Evolutionary conservation across 1,284 basidiomycete species (phyloP).

Genomic region (Cutaneotrichosporon cutaneum): DNA sequence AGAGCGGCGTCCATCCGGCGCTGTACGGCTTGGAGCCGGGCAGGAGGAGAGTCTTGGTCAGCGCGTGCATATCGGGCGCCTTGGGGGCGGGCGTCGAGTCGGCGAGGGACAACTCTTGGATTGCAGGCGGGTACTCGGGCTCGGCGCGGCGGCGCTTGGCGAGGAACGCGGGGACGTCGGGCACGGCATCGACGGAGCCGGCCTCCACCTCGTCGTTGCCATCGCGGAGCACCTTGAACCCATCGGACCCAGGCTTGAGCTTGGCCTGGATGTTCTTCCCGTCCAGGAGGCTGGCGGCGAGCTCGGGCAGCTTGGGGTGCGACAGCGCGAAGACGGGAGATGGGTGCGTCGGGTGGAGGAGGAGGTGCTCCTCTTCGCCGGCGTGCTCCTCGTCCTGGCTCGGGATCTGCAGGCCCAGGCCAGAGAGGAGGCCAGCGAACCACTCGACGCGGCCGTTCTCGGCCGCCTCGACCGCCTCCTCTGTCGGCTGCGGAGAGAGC

Average conservation of each 20-base stretch:
- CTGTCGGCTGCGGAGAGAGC: slow-evolving; percentile 29
- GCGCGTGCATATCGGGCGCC: slow-evolving; percentile 47
- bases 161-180: slow-evolving; percentile 49
- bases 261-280: slow-evolving; percentile 29
- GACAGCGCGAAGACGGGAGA: slow-evolving; percentile 49
- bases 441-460: slow-evolving; percentile 49
- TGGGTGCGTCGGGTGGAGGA: slow-evolving; percentile 51
- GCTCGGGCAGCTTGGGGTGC: slow-evolving; percentile 41
- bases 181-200: slow-evolving; percentile 53
- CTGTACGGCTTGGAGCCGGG: slow-evolving; percentile 37
- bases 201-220: slow-evolving; percentile 67
- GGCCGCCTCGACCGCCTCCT: slow-evolving; percentile 38
- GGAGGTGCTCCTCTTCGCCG: slow-evolving; percentile 39
- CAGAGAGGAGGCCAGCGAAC: slow-evolving; percentile 37
- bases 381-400: slow-evolving; percentile 7
- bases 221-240: slow-evolving; percentile 57
- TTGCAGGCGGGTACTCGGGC: slow-evolving; percentile 40
- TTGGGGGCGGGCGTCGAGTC: slow-evolving; percentile 56
- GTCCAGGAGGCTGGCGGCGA: slow-evolving; percentile 22
- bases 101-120: slow-evolving; percentile 25
- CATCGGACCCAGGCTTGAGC: slow-evolving; percentile 34
- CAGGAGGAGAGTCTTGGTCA: slow-evolving; percentile 45
- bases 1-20: slow-evolving; percentile 53
- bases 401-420: slow-evolving; percentile 43
- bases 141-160: slow-evolving; percentile 40